These are phyloP conservation scores for Linnemannia exigua DNA, from an alignment of 192 early-diverging fungal genomes.

Conservation along the genomic window DNA sequence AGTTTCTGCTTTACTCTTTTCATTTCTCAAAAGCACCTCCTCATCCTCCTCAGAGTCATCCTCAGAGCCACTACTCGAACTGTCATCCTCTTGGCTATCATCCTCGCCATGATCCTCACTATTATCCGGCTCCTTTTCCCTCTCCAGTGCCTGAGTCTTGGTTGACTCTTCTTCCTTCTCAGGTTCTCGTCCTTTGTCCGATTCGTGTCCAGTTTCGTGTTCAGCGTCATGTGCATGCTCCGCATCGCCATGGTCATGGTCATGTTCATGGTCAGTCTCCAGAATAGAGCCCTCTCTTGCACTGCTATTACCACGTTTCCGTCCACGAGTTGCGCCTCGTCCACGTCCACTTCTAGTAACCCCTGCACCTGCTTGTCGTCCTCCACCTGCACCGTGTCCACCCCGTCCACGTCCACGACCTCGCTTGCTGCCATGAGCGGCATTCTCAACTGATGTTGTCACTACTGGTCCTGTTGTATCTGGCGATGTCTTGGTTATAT, in stretches of 20 bases:
- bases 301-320: background rate
- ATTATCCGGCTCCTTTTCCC: background rate
- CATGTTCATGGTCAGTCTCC: background rate
- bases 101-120: background rate
- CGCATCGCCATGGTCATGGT: background rate
- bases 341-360: background rate
- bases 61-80: background rate
- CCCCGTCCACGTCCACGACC: slow-evolving; percentile 24
- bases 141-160: background rate
- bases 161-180: background rate
- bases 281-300: background rate
- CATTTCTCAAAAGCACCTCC: background rate
- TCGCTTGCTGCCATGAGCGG: slow-evolving; percentile 1
- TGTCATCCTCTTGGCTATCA: background rate
- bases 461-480: background rate
- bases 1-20: background rate
- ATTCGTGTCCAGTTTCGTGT: background rate
- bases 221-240: background rate
- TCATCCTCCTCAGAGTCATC: background rate
- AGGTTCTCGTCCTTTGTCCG: background rate
- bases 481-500: slow-evolving; percentile 10
- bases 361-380: background rate
- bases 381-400: background rate
- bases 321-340: background rate
- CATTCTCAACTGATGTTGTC: background rate